Percentiles rank a stretch among this genome's conserved stretches.
phyloP scores from a whole-genome alignment of 2,329 filamentous ascomycete genomes.

The Colletotrichum abscissum region DNA sequence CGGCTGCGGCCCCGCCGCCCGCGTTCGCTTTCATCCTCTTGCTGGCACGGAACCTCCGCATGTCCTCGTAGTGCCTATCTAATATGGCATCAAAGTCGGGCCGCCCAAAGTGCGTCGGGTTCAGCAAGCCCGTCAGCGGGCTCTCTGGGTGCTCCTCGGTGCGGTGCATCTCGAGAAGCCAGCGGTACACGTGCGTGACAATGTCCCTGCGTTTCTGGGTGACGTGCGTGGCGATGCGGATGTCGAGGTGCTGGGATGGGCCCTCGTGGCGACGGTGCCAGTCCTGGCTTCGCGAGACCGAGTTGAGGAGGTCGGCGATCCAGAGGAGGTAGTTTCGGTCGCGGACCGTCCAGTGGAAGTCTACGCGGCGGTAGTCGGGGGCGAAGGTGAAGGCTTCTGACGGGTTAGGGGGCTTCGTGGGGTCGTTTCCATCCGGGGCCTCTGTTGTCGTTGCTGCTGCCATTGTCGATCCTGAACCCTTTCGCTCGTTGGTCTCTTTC shows the following conservation, averaged over 20 bases:
- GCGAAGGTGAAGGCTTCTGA: slow-evolving; percentile 42
- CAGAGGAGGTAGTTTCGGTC: slow-evolving; percentile 67
- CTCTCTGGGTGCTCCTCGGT: slow-evolving; percentile 62
- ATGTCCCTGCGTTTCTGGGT: slow-evolving; percentile 65
- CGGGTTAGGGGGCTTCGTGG: slow-evolving; percentile 32
- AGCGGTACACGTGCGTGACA: slow-evolving; percentile 65
- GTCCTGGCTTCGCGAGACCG: slow-evolving; percentile 51
- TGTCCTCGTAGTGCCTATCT: slow-evolving; percentile 64
- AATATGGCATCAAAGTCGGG: slow-evolving; percentile 65
- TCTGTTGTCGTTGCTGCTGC: background rate
- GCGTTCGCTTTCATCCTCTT: slow-evolving; percentile 37
- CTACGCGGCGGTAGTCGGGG: slow-evolving; percentile 59
- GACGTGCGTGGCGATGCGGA: slow-evolving; percentile 67
- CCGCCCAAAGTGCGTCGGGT: slow-evolving; percentile 64
- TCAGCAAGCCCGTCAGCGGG: slow-evolving; percentile 64
- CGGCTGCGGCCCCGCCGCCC: background rate
- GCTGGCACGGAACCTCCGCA: slow-evolving; percentile 50
- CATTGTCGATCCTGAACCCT: background rate
- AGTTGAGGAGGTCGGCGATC: slow-evolving; percentile 68
- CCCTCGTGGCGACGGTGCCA: slow-evolving; percentile 51
- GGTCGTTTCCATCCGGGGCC: slow-evolving; percentile 12
- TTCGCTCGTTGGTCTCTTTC: background rate
- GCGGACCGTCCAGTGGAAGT: slow-evolving; percentile 71
- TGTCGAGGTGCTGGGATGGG: slow-evolving; percentile 54
- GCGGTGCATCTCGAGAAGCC: slow-evolving; percentile 66